These are phyloP conservation scores for Sporothrix humicola DNA, from an alignment of 2,329 filamentous ascomycete genomes.

Conservation along the genomic window DNA sequence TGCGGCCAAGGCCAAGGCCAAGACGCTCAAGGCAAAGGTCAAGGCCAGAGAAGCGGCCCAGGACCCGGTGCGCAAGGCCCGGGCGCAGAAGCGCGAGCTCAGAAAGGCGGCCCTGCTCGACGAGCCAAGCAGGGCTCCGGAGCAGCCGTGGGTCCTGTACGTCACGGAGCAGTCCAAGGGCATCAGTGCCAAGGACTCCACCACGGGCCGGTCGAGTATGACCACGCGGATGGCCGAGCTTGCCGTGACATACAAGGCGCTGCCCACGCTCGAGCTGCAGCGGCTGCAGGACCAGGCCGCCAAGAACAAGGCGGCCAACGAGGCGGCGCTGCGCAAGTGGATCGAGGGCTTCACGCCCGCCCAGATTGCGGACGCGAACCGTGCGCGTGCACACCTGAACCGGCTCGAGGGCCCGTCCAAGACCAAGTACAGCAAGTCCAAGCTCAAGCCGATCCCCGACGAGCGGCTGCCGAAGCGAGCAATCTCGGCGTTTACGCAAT, in stretches of 20 bases:
- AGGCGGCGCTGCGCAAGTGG: conserved; percentile 53
- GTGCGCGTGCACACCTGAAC: conserved; percentile 52
- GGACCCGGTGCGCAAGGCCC: conserved; percentile 42
- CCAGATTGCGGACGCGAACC: conserved; percentile 55
- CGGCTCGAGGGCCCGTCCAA: conserved; percentile 42
- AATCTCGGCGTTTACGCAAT: conserved; percentile 46
- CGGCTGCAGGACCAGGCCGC: conserved; percentile 45
- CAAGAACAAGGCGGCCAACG: conserved; percentile 52
- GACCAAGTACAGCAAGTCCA: conserved; percentile 37
- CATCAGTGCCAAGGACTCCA: conserved; percentile 24
- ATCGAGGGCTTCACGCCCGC: conserved; percentile 50
- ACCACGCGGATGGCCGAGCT: conserved; percentile 41
- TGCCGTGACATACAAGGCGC: conserved; percentile 46
- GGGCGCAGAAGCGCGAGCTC: conserved; percentile 46
- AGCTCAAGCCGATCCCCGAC: conserved; percentile 49
- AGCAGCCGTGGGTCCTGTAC: conserved; percentile 49
- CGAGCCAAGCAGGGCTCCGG: conserved; percentile 47
- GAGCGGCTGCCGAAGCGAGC: conserved; percentile 54
- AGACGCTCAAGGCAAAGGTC: conserved; percentile 40
- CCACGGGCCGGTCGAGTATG: conserved; percentile 29
- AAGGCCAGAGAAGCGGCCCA: conserved; percentile 46
- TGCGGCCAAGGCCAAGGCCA: conserved; percentile 39
- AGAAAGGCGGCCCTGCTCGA: conserved; percentile 51
- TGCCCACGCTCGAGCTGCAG: conserved; percentile 52
- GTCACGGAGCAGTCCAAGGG: conserved; percentile 44